phyloP scores from a whole-genome alignment of 2,329 filamentous ascomycete genomes.

The Colletotrichum limetticola region DNA sequence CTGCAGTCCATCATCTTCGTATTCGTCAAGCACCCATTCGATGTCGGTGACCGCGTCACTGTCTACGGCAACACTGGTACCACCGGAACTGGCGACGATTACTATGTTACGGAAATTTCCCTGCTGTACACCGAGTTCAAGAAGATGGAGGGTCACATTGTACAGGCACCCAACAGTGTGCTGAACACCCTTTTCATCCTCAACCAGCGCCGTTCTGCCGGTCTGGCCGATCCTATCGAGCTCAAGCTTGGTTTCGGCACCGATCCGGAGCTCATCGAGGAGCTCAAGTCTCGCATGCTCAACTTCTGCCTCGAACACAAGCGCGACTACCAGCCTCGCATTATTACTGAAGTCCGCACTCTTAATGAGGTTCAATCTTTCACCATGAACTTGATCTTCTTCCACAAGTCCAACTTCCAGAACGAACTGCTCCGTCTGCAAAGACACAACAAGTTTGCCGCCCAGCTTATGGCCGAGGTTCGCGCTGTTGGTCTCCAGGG shows the following conservation, averaged over 20 bases:
- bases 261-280: constrained; percentile 82
- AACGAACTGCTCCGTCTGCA: constrained; percentile 92
- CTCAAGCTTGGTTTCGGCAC: constrained; percentile 92
- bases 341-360: constrained; percentile 84
- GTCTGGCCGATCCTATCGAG: constrained; percentile 85
- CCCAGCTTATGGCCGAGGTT: constrained; percentile 88
- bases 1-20: constrained; percentile 94
- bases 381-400: constrained; percentile 92
- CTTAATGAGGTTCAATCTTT: constrained; percentile 87
- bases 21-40: constrained; percentile 97
- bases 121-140: constrained; percentile 97
- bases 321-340: constrained; percentile 87
- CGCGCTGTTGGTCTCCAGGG: constrained; percentile 87
- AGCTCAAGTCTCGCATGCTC: constrained; percentile 81
- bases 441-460: constrained; percentile 93
- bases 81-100: constrained; percentile 85
- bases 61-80: constrained; percentile 91
- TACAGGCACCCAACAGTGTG: constrained; percentile 94
- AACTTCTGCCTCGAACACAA: constrained; percentile 88
- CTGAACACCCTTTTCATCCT: constrained; percentile 94
- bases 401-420: constrained; percentile 97
- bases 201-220: constrained; percentile 91
- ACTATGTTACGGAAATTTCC: constrained; percentile 95
- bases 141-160: constrained; percentile 97
- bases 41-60: constrained; percentile 92